phyloP scores from a whole-genome alignment of 2,329 filamentous ascomycete genomes.

The Ilyonectria mors-panacis region DNA sequence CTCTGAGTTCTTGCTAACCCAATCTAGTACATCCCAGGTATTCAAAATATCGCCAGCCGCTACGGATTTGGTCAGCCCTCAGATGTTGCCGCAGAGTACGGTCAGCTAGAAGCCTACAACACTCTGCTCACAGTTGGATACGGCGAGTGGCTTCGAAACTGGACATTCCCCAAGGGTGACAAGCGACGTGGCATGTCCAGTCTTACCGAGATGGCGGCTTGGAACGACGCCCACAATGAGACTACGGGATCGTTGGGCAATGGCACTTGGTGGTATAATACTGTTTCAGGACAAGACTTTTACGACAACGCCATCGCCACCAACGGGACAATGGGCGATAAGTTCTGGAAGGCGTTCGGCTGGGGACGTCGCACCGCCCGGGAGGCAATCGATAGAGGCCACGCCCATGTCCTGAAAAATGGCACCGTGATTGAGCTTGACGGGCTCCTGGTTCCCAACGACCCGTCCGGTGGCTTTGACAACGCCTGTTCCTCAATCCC shows the following conservation, averaged over 20 bases:
- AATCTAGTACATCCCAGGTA: not conserved
- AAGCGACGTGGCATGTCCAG: constrained; percentile 32
- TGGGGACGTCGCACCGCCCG: constrained; percentile 23
- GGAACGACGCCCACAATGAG: constrained; percentile 38
- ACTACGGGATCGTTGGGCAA: constrained; percentile 36
- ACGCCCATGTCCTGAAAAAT: constrained; percentile 6
- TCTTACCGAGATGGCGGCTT: constrained; percentile 34
- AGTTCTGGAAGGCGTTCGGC: constrained; percentile 25
- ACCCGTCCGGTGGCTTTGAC: constrained; percentile 5
- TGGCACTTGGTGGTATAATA: constrained; percentile 39
- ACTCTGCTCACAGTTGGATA: constrained; percentile 39
- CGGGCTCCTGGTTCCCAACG: constrained; percentile 25
- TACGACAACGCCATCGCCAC: constrained; percentile 26
- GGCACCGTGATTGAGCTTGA: constrained; percentile 26
- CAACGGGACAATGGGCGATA: constrained; percentile 19
- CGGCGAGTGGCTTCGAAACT: constrained; percentile 37
- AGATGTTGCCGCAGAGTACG: constrained; percentile 17
- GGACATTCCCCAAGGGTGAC: constrained; percentile 32
- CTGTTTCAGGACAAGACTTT: constrained; percentile 29
- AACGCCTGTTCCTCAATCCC: constrained; percentile 21
- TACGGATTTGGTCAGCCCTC: constrained; percentile 33
- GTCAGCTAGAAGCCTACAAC: constrained; percentile 33
- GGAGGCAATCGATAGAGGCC: constrained; percentile 8
- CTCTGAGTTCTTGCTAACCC: no score
- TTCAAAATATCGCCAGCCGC: constrained; percentile 24